Evolutionary conservation across 352 stramenopile genomes (phyloP), one percentile per base, ranked within the genome.

Genomic region (Phytopythium boreale): DNA sequence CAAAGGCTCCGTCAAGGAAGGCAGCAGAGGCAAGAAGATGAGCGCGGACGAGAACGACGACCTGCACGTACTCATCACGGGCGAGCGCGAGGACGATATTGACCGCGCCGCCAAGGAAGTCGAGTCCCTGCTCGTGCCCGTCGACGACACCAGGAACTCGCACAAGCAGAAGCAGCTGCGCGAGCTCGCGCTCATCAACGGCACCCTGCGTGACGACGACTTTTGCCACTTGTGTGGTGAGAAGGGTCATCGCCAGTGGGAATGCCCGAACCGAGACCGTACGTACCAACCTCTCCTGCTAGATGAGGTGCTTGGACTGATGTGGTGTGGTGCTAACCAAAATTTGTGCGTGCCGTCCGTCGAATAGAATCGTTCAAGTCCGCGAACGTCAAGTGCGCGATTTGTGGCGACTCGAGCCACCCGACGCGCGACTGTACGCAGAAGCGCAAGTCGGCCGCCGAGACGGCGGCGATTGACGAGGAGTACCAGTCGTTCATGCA

Each of bases 131-230:
- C 74, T 98, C 29, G 88, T 96, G n/a, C 96, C 96, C 0, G 75
- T 98, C 20, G 89, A 98, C 62, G 89, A 97, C 66, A 94, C 72
- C 49, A 87, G 91, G 58, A 98, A 98, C 62, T 89, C 97, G 24
- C 97, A 99, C 85, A 99, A 99, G 74, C 97, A 99, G 70, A 96
- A 98, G 67, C 98, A 99, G 72, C 76, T 99, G 61, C 81, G 96
- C 24, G 96, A 99, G 70, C 85, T 99, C 56, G 98, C 98, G 39
- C 79, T 99, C 43, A 98, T 99, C 80, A 99, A 99, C 82, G 98
- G 98, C 63, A 99, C 97, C 26, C 74, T 99, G 24, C 97, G 97
- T 62, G 96, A 99, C 60, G 96, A 99, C 49, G 94, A 99, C 68
- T 99, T 95, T 70, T 99, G 97, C 76, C 88, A 97, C 69, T 89